Conservation (phyloP, 108 stramenopile species). For the Pseudonitzschia pungens region DNA sequence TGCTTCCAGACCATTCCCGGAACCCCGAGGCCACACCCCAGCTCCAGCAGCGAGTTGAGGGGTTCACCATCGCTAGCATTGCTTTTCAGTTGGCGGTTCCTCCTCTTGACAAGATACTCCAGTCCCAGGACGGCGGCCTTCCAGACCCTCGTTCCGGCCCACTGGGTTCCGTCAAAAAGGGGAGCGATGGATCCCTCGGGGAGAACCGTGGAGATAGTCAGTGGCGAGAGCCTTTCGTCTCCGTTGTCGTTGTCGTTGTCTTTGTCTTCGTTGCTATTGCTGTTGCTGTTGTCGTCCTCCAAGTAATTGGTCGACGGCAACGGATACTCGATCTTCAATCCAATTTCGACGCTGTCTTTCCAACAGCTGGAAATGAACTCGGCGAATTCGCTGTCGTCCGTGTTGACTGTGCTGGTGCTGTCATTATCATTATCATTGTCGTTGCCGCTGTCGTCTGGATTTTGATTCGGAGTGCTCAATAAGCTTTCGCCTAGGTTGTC, state of each 20-base stretch:
- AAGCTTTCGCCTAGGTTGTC: no score
- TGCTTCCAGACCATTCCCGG: conserved; percentile 77
- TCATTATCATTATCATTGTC: not conserved
- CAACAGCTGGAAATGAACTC: conserved; percentile 35
- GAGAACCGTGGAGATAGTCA: conserved; percentile 57
- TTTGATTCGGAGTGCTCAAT: no score
- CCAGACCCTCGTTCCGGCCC: conserved; percentile 86
- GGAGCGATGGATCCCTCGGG: conserved; percentile 68
- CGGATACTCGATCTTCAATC: conserved; percentile 30
- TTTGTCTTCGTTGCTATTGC: not conserved
- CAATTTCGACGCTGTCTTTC: conserved; percentile 36
- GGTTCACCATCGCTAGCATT: no score
- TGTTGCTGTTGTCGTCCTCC: not conserved
- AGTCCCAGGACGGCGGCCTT: conserved; percentile 67
- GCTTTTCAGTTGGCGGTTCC: conserved; percentile 12
- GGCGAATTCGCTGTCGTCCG: conserved; percentile 24
- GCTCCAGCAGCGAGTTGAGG: conserved; percentile 48
- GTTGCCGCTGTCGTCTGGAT: not conserved
- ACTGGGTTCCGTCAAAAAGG: conserved; percentile 79
- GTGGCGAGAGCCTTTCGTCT: conserved; percentile 13
- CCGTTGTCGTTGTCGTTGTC: not conserved
- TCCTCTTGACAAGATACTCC: conserved; percentile 51
- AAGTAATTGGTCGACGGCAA: conserved; percentile 5
- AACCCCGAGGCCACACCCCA: conserved; percentile 84
- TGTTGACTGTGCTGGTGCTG: conserved; percentile 1